A percentile compares a stretch with the other conserved stretches of the same genome.
Evolutionary conservation across 2,329 filamentous ascomycete genomes (phyloP).

Genomic region (Pseudopyrenochaeta lycopersici): DNA sequence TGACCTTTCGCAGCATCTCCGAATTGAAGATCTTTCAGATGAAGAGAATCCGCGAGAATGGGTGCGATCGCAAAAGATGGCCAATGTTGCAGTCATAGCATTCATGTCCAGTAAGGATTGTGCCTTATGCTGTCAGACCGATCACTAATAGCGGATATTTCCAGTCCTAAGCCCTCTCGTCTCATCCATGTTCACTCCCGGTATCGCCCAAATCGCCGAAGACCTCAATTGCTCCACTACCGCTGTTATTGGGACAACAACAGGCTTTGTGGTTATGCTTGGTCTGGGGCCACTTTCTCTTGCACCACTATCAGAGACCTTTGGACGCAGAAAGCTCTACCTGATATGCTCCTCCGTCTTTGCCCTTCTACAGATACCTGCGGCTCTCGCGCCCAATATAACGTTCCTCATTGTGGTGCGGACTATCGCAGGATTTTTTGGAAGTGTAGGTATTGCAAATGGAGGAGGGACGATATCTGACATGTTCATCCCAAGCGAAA

Average conservation of each 20-base stretch:
- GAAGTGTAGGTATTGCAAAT: slow-evolving; percentile 60
- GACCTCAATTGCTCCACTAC: slow-evolving; percentile 53
- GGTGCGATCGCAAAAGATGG: slow-evolving; percentile 55
- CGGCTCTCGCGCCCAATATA: slow-evolving; percentile 59
- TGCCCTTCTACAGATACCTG: slow-evolving; percentile 57
- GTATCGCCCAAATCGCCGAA: slow-evolving; percentile 59
- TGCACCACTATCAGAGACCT: slow-evolving; percentile 58
- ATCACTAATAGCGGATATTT: slow-evolving; percentile 5
- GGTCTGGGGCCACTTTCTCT: slow-evolving; percentile 58
- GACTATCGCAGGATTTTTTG: slow-evolving; percentile 60
- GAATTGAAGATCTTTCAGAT: slow-evolving; percentile 43
- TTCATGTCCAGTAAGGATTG: slow-evolving; percentile 55
- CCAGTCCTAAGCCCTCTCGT: slow-evolving; percentile 58
- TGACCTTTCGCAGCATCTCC: slow-evolving; percentile 17
- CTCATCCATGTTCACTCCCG: slow-evolving; percentile 62
- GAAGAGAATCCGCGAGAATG: slow-evolving; percentile 58
- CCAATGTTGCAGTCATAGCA: slow-evolving; percentile 61
- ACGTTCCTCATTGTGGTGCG: slow-evolving; percentile 55
- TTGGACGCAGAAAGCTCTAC: slow-evolving; percentile 56
- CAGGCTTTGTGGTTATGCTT: slow-evolving; percentile 60
- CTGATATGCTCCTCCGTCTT: slow-evolving; percentile 57
- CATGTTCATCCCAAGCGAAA: slow-evolving; percentile 58
- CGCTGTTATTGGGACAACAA: slow-evolving; percentile 59
- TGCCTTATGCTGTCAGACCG: too few relatives aligned
- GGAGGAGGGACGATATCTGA: slow-evolving; percentile 63